A percentile compares a stretch with the other conserved stretches of the same genome.
Conservation (phyloP, 257 asterid genomes). For the Forsythia suspensa region DNA sequence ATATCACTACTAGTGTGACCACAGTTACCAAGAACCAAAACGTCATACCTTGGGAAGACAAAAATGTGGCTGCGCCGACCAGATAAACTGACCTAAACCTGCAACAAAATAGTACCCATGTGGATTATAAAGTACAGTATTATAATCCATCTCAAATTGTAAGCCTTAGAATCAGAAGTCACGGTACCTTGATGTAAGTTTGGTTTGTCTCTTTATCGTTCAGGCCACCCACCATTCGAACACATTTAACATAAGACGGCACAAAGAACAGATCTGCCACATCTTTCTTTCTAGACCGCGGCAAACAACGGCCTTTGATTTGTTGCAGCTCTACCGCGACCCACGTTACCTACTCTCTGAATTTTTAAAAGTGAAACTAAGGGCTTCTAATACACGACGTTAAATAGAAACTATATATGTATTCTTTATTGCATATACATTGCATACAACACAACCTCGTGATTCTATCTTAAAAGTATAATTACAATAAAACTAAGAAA, state of each 20-base stretch:
- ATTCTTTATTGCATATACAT: too few relatives aligned
- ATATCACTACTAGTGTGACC: neutral
- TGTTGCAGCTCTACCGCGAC: too few relatives aligned
- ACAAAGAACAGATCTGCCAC: conserved; percentile 91
- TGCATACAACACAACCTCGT: too few relatives aligned
- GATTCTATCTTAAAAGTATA: too few relatives aligned
- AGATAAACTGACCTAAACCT: conserved; percentile 89
- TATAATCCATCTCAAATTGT: conserved; percentile 8
- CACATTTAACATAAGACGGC: conserved; percentile 89
- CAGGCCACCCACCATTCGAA: conserved; percentile 90
- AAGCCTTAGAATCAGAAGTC: conserved; percentile 11
- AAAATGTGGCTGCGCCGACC: conserved; percentile 92
- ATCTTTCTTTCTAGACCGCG: conserved; percentile 66
- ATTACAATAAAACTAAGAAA: too few relatives aligned
- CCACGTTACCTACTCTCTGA: too few relatives aligned
- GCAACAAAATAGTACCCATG: conserved; percentile 44
- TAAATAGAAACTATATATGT: too few relatives aligned
- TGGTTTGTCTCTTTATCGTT: conserved; percentile 88
- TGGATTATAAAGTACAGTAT: conserved; percentile 24
- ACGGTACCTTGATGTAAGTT: conserved; percentile 74
- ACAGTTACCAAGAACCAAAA: conserved; percentile 11
- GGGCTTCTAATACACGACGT: too few relatives aligned
- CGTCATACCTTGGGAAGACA: conserved; percentile 83
- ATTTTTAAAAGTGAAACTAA: too few relatives aligned
- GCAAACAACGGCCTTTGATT: too few relatives aligned